phyloP scores from a whole-genome alignment of 2,329 filamentous ascomycete genomes.

The Monosporascus sp. region DNA sequence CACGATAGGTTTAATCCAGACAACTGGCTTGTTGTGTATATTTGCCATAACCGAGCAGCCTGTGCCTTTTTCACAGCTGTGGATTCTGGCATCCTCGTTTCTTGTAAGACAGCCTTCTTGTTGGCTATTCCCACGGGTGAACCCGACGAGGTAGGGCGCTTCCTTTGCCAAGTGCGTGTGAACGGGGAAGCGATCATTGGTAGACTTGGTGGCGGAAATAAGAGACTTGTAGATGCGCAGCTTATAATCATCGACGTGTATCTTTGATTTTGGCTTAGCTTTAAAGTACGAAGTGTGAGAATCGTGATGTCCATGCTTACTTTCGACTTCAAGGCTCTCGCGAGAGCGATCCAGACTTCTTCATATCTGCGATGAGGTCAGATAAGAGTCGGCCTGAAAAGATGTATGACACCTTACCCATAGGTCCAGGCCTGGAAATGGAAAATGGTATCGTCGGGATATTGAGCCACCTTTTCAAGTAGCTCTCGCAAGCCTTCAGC shows the following conservation, averaged over 20 bases:
- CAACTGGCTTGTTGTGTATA: conserved; percentile 44
- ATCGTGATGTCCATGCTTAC: conserved; percentile 30
- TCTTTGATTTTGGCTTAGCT: conserved; percentile 31
- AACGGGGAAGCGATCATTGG: conserved; percentile 32
- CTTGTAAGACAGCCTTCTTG: conserved; percentile 68
- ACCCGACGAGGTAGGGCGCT: conserved; percentile 65
- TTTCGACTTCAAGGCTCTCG: conserved; percentile 60
- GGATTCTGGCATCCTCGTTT: conserved; percentile 58
- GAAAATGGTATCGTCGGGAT: conserved; percentile 71
- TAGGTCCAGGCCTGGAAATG: conserved; percentile 89
- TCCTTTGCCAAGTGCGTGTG: conserved; percentile 47
- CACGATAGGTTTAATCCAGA: conserved; percentile 76
- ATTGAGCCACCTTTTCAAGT: conserved; percentile 59
- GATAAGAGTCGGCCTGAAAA: background rate
- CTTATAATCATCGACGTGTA: conserved; percentile 83
- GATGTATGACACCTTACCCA: conserved; percentile 34
- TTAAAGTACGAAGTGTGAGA: background rate
- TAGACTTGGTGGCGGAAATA: conserved; percentile 30
- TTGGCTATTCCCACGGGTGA: conserved; percentile 64
- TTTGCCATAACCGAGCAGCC: conserved; percentile 46
- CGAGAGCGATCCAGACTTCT: conserved; percentile 81
- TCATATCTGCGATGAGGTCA: conserved; percentile 54
- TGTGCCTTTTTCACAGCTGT: conserved; percentile 78
- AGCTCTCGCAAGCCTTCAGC: conserved; percentile 72
- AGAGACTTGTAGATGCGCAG: conserved; percentile 65